Base-by-base conservation (phyloP, 2,329 filamentous ascomycete species). In the Byssochlamys sp. region DNA sequence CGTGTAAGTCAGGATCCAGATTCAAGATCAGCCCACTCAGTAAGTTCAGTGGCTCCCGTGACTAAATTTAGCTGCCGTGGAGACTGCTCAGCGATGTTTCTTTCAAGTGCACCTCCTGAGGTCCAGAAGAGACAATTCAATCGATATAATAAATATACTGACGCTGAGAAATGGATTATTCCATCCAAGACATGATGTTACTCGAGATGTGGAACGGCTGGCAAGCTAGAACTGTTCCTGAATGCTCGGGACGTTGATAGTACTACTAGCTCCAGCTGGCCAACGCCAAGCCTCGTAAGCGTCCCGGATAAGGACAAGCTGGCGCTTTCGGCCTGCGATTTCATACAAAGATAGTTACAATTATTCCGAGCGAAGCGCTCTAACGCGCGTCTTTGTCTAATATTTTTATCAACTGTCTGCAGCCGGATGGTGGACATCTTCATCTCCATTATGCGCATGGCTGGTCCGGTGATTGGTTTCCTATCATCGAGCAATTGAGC, bases 401-500 rank as follows among this genome's bases (percentile, higher is more conserved):
- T 45, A 45, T 19, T 45, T 19, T 26, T 25, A 26, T 51, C 49
- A 14, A 11, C 49, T 26, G 12, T 51, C 49, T 27, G n/a, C 2
- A 51, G 27, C 25, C 24, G 49, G 49, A 51, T 26, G 53, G 31
- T 39, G 35, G 53, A 54, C 10, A 39, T 24, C 24, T 19, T 11
- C 53, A 54, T 45, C n/a, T 10, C 12, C 49, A 28, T 59, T 39
- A 14, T 48, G 39, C 60, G 60, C 55, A 63, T 63, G 61, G 55
- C 55, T 52, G 55, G 57, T 57, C 55, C 54, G 61, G 57, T 61
- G 52, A 60, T 49, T 19, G 58, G 55, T 55, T 61, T 12, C 53
- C 29, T 26, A 51, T 19, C 54, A 62, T 45, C 58, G 62, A 62
- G 60, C 62, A 55, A n/a, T 58, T 60, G 50, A 60, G 62, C 63